Percentiles rank a stretch among this genome's conserved stretches.
Conservation (phyloP, 1,139 yeast species). For the Yamadazyma diddensiae region DNA sequence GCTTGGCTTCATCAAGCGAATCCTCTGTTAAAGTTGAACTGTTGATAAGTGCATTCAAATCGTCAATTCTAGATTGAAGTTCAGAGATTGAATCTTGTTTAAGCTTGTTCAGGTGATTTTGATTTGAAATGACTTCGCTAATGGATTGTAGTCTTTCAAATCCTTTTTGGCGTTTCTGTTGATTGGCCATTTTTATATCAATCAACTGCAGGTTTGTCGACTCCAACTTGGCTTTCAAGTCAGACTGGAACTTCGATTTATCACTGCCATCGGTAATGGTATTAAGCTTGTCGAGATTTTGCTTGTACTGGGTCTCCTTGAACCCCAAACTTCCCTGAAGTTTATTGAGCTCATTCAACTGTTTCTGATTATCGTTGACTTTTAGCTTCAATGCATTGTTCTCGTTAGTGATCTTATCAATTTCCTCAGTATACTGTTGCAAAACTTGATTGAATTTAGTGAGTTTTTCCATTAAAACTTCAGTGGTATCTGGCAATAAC, state of each 20-base stretch:
- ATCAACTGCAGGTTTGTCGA: slow-evolving; percentile 2
- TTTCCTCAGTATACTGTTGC: slow-evolving; percentile 31
- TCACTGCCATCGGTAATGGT: slow-evolving; percentile 11
- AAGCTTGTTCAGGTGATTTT: slow-evolving; percentile 9
- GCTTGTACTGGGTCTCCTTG: slow-evolving; percentile 31
- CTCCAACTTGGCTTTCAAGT: slow-evolving; percentile 9
- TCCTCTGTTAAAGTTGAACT: slow-evolving; percentile 33
- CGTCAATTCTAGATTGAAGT: slow-evolving; percentile 26
- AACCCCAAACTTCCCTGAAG: slow-evolving; percentile 60
- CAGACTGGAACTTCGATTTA: slow-evolving; percentile 10
- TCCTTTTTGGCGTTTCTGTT: slow-evolving; percentile 13
- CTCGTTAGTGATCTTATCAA: slow-evolving; percentile 16
- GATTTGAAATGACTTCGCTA: slow-evolving; percentile 9
- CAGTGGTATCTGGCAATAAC: slow-evolving; percentile 47
- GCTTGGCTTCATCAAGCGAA: slow-evolving; percentile 26
- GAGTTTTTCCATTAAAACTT: slow-evolving; percentile 46
- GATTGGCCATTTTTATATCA: slow-evolving; percentile 9
- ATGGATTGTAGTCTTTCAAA: slow-evolving; percentile 13
- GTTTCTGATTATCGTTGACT: slow-evolving; percentile 24
- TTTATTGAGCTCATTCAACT: slow-evolving; percentile 42
- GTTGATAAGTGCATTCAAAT: slow-evolving; percentile 37
- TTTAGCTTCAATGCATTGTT: slow-evolving; percentile 12
- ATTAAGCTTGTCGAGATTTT: slow-evolving; percentile 14
- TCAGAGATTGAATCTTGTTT: slow-evolving; percentile 9
- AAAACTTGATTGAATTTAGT: slow-evolving; percentile 52